A percentile compares a stretch with the other conserved stretches of the same genome.
Conservation (phyloP, 1,284 basidiomycete genomes). For the Sutorius eximius region DNA sequence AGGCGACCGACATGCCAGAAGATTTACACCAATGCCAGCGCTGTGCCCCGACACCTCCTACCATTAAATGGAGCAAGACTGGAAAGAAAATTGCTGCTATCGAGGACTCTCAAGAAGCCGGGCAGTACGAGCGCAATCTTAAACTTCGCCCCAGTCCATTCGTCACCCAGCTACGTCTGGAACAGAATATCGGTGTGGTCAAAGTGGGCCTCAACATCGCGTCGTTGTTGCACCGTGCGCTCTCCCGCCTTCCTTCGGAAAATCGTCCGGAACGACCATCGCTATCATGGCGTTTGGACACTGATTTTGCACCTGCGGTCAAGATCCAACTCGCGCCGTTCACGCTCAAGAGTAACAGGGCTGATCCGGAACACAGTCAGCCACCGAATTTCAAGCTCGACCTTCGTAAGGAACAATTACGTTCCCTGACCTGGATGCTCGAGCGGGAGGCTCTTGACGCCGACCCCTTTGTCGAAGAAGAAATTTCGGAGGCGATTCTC, state of each 20-base stretch:
- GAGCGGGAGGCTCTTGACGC: constrained; percentile 69
- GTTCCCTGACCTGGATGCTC: constrained; percentile 94
- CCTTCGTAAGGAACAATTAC: constrained; percentile 83
- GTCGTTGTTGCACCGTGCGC: constrained; percentile 85
- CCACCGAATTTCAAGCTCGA: constrained; percentile 74
- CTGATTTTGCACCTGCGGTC: constrained; percentile 68
- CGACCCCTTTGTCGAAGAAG: constrained; percentile 85
- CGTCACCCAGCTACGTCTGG: constrained; percentile 82
- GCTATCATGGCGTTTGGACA: constrained; percentile 81
- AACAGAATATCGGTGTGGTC: constrained; percentile 67
- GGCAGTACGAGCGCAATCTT: constrained; percentile 82
- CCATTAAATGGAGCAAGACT: constrained; percentile 70
- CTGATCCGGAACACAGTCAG: constrained; percentile 72
- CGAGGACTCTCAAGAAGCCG: constrained; percentile 83
- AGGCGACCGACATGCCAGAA: constrained; percentile 43
- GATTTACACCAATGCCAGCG: constrained; percentile 57
- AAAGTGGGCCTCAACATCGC: constrained; percentile 87
- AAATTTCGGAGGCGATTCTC: constrained; percentile 88
- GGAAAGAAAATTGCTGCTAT: constrained; percentile 65
- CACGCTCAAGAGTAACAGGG: constrained; percentile 74
- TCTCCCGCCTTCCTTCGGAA: constrained; percentile 72
- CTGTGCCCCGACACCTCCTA: constrained; percentile 80
- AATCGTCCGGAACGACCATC: constrained; percentile 52
- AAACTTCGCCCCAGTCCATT: constrained; percentile 88
- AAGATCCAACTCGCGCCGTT: constrained; percentile 66